These are phyloP conservation scores for Pythium brachiatum DNA, from an alignment of 352 stramenopile genomes.

Conservation along the genomic window DNA sequence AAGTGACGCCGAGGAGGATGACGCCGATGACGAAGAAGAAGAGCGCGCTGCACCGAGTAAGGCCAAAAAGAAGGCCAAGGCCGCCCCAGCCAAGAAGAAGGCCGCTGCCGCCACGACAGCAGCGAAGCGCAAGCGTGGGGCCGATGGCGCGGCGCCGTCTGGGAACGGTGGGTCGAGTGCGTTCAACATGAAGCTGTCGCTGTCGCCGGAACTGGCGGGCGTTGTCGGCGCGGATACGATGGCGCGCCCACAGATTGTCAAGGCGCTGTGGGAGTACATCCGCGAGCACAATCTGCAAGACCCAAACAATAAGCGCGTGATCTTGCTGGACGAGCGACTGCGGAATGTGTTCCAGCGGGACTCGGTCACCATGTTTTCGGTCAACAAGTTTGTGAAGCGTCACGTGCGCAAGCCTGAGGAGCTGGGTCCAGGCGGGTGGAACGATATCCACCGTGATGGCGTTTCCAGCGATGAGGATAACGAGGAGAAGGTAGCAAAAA, in stretches of 20 bases:
- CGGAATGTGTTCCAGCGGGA: slow-evolving; percentile 75
- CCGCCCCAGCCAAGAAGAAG: slow-evolving; percentile 41
- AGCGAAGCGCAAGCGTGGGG: slow-evolving; percentile 40
- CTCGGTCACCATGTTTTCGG: slow-evolving; percentile 86
- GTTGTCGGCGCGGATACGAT: slow-evolving; percentile 86
- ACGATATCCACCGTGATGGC: slow-evolving; percentile 71
- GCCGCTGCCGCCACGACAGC: slow-evolving; percentile 32
- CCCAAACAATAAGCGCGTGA: slow-evolving; percentile 92
- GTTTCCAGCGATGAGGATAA: slow-evolving; percentile 81
- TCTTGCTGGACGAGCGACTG: slow-evolving; percentile 89
- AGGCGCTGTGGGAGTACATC: slow-evolving; percentile 97
- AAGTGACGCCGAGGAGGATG: slow-evolving; percentile 35
- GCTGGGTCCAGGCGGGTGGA: slow-evolving; percentile 61
- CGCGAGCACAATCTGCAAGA: slow-evolving; percentile 94
- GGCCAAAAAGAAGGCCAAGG: slow-evolving; percentile 33
- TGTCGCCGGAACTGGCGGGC: slow-evolving; percentile 73
- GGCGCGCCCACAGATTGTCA: slow-evolving; percentile 92
- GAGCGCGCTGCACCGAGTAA: slow-evolving; percentile 35
- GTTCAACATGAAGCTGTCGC: slow-evolving; percentile 75
- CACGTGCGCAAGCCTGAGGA: slow-evolving; percentile 77
- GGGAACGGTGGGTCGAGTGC: slow-evolving; percentile 32
- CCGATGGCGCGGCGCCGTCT: slow-evolving; percentile 4
- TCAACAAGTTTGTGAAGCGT: slow-evolving; percentile 89
- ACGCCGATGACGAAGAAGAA: slow-evolving; percentile 47
- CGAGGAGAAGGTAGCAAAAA: slow-evolving; percentile 55